Base-by-base conservation (phyloP, 768 basidiomycete genomes). In the Phlegmacium glaucopus region DNA sequence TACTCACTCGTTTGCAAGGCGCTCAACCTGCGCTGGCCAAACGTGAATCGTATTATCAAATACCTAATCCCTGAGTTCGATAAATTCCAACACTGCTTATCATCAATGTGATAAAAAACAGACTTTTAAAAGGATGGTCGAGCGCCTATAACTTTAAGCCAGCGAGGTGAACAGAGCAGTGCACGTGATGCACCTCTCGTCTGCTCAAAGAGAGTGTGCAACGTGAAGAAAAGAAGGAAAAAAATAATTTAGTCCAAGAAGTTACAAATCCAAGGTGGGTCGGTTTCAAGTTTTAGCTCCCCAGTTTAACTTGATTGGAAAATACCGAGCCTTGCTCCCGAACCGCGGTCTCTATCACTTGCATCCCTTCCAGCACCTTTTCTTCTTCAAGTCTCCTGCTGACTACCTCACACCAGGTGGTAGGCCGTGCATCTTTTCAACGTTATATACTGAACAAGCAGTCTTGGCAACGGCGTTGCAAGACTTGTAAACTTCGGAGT, bases 361-460 rank as follows among this genome's bases (percentile, higher is more conserved):
- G 77, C 80, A 87, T 86, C 2, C 79, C 83, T 56, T 81, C 78
- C 6, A 88, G 52, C 2, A 85, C 85, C 57, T 82, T 82, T 64
- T 90, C 87, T 63, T 89, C 87, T 59, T 86, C 81, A 34, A 85
- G 71, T 35, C 80, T 67, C 38, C 74, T 66, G 1, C 83, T 84
- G 1, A 79, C 72, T 27, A 88, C 62, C 58, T 88, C 10, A 87
- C 77, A 1, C 83, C 82, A 1, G 87, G 58, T 0, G 87, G 85
- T 4, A 87, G 66, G 6, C 85, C 85, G 46, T 82, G 74, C 81
- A 86, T 85, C 49, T 75, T 72, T 11, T 76, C 65, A 1, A 78
- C 72, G 42, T 86, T 75, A 43, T 87, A 89, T 2, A 74, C 70
- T 0, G 69, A 60, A 51, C 72, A 77, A 3, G 72, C 75, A 13